phyloP scores from a whole-genome alignment of 768 basidiomycete species.

The Coprinellus micaceus region DNA sequence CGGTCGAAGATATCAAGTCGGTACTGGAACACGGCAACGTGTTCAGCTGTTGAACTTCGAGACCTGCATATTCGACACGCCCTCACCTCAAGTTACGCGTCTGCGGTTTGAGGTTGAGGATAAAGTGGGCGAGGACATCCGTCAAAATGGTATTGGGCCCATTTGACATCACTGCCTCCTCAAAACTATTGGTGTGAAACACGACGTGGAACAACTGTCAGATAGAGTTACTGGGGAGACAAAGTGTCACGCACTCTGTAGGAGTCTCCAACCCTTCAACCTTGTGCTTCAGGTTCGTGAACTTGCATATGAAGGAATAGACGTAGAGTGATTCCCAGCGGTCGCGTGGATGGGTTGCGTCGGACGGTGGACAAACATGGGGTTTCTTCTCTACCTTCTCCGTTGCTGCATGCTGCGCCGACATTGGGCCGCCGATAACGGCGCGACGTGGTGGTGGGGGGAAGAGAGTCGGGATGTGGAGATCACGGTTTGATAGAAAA shows the following conservation, averaged over 20 bases:
- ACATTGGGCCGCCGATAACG: conserved; percentile 33
- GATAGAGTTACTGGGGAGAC: conserved; percentile 12
- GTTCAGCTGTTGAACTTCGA: conserved; percentile 8
- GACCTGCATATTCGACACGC: conserved; percentile 26
- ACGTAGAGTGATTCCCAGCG: conserved; percentile 88
- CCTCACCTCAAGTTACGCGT: conserved; percentile 87
- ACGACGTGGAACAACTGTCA: conserved; percentile 7
- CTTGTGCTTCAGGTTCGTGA: conserved; percentile 70
- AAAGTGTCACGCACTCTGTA: conserved; percentile 66
- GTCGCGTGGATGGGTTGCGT: conserved; percentile 69
- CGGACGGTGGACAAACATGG: conserved; percentile 55
- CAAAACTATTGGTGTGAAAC: conserved; percentile 53
- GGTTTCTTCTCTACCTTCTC: conserved; percentile 32
- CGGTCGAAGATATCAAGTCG: conserved; percentile 78
- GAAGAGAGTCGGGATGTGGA: conserved; percentile 25
- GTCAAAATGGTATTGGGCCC: conserved; percentile 73
- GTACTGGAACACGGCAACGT: conserved; percentile 45
- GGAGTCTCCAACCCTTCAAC: conserved; percentile 76
- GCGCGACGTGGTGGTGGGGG: conserved; percentile 30
- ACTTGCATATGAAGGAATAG: conserved; percentile 81
- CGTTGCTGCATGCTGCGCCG: conserved; percentile 17
- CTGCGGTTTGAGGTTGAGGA: conserved; percentile 78
- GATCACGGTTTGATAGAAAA: conserved; percentile 30
- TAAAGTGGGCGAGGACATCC: conserved; percentile 69
- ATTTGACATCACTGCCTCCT: conserved; percentile 69